phyloP scores from a whole-genome alignment of 73 alveolate species.

The Tetrahymena thermophila region DNA sequence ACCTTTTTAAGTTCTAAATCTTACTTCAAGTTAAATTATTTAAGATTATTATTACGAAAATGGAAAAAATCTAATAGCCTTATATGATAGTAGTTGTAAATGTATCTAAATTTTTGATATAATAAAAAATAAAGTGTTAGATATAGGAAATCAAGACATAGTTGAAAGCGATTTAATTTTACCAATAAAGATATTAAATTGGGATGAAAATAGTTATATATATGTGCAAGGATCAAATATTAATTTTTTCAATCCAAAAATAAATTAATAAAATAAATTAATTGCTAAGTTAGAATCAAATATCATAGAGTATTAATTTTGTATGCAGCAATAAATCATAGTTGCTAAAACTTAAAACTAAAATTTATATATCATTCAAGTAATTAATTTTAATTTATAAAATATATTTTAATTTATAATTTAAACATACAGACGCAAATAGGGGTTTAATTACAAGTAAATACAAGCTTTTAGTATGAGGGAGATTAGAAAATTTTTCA shows the following conservation, averaged over 20 bases:
- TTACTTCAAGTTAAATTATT: not conserved
- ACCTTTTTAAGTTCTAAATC: not conserved
- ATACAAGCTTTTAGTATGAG: not conserved
- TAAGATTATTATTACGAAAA: not conserved
- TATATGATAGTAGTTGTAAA: not conserved
- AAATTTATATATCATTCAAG: not conserved
- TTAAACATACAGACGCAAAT: not conserved
- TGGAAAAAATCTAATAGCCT: not conserved
- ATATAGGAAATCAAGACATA: no score
- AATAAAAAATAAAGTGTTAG: no score
- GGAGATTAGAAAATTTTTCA: no score
- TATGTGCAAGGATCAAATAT: not conserved
- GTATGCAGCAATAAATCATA: not conserved
- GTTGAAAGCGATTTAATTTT: not conserved
- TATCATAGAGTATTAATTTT: not conserved
- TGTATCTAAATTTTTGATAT: not conserved
- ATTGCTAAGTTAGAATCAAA: not conserved
- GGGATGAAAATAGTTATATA: not conserved
- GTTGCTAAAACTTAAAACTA: not conserved
- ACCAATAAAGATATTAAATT: not conserved
- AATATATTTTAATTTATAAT: no score
- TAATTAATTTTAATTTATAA: no score
- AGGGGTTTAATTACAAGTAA: not conserved
- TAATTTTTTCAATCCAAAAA: not conserved
- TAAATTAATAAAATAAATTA: no score